These are phyloP conservation scores for Fusarium guadeloupense DNA, from an alignment of 2,329 filamentous ascomycete species.

Conservation along the genomic window DNA sequence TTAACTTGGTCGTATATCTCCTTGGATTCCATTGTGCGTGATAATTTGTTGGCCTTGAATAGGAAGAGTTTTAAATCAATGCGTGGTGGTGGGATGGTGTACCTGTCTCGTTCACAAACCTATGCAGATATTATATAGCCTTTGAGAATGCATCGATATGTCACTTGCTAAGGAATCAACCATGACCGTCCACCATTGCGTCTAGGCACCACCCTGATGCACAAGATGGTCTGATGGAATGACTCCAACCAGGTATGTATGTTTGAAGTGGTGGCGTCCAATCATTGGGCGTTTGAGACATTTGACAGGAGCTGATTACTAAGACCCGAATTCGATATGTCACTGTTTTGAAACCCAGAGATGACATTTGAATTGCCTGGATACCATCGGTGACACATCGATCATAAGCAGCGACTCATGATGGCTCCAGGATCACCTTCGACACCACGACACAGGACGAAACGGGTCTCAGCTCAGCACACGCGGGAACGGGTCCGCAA, in stretches of 20 bases:
- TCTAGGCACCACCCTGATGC: too few species aligned
- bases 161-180: background rate
- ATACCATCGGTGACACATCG: background rate
- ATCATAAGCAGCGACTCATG: background rate
- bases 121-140: background rate
- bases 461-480: background rate
- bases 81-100: too few species aligned
- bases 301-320: background rate
- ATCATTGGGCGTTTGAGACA: background rate
- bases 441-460: background rate
- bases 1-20: conserved; percentile 9
- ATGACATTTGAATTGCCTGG: background rate
- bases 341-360: background rate
- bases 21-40: background rate
- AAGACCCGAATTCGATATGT: background rate
- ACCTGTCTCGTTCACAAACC: too few species aligned
- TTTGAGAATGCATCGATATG: background rate
- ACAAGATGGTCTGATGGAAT: too few species aligned
- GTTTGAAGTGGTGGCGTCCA: background rate
- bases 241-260: too few species aligned
- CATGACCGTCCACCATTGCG: too few species aligned
- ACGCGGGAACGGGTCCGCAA: background rate
- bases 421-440: background rate
- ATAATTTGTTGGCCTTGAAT: background rate
- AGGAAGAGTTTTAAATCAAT: background rate